These are phyloP conservation scores for Ceratobasidium sp. DNA, from an alignment of 1,284 basidiomycete species.

Conservation along the genomic window DNA sequence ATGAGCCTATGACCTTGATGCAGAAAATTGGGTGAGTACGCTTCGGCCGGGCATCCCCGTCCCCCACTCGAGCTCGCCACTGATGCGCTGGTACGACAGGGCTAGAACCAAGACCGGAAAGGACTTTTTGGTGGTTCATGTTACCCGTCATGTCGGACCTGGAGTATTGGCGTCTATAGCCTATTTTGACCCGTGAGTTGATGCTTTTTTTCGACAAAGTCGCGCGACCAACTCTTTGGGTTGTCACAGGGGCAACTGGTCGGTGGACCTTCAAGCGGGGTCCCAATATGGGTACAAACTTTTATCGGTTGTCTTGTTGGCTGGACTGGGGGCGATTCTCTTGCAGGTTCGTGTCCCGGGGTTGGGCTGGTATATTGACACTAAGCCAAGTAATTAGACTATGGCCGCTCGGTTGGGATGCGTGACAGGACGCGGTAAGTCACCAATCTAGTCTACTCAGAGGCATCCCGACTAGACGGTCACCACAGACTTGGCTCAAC, in stretches of 20 bases:
- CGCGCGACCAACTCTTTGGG: not conserved
- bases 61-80: not conserved
- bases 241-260: conserved; percentile 64
- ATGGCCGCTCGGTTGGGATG: conserved; percentile 41
- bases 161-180: conserved; percentile 27
- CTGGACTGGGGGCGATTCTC: conserved; percentile 82
- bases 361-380: not conserved
- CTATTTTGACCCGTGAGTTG: conserved; percentile 35
- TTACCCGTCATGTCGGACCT: conserved; percentile 29
- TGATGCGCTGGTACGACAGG: too few relatives aligned
- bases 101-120: conserved; percentile 21
- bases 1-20: not conserved
- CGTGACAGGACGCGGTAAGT: conserved; percentile 13
- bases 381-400: conserved; percentile 39
- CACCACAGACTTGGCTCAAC: conserved; percentile 48
- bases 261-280: conserved; percentile 75
- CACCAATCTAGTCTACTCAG: conserved; percentile 48
- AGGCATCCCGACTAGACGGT: conserved; percentile 57
- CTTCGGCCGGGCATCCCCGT: not conserved
- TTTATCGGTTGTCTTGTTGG: conserved; percentile 83
- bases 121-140: conserved; percentile 30
- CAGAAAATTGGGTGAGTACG: conserved; percentile 16
- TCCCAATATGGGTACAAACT: conserved; percentile 82
- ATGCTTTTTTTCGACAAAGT: not conserved
- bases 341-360: conserved; percentile 62